These are phyloP conservation scores for Beta lomatogona DNA, from an alignment of 179 eudicot genomes.

Conservation along the genomic window DNA sequence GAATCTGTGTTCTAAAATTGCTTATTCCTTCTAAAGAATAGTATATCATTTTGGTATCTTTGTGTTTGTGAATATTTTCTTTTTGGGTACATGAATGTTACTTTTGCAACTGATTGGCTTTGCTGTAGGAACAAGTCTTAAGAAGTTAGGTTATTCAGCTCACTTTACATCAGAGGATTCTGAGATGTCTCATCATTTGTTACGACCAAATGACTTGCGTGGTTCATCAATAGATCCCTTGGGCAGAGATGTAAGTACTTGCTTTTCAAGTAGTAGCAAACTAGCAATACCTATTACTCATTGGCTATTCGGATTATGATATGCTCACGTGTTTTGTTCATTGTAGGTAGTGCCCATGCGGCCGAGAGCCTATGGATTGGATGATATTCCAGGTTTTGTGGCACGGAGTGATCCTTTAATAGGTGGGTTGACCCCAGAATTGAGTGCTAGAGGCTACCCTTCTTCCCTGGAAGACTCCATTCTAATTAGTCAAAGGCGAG, in stretches of 20 bases:
- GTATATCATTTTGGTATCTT: neutral
- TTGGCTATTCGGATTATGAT: constrained; percentile 13
- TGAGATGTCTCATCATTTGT: constrained; percentile 33
- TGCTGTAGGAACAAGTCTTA: constrained; percentile 35
- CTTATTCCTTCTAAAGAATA: neutral
- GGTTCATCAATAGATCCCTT: constrained; percentile 37
- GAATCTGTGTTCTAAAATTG: neutral
- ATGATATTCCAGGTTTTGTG: constrained; percentile 43
- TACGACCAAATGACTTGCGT: constrained; percentile 29
- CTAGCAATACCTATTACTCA: neutral
- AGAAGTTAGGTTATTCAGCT: constrained; percentile 30
- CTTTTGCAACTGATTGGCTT: constrained; percentile 4
- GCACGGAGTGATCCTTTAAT: constrained; percentile 46
- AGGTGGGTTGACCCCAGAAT: constrained; percentile 45
- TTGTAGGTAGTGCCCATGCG: constrained; percentile 46
- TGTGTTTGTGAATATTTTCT: neutral
- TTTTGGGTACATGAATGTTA: neutral
- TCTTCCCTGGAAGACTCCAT: constrained; percentile 51
- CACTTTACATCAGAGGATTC: constrained; percentile 10
- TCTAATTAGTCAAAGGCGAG: constrained; percentile 44
- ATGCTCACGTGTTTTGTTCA: constrained; percentile 1
- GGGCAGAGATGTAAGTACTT: constrained; percentile 39
- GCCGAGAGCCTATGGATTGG: constrained; percentile 56
- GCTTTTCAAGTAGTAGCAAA: constrained; percentile 2
- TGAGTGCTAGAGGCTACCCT: constrained; percentile 47